Percentiles rank a stretch among this genome's conserved stretches.
phyloP scores from a whole-genome alignment of 1,139 yeast species.

The Lodderomyces metapsilosis region DNA sequence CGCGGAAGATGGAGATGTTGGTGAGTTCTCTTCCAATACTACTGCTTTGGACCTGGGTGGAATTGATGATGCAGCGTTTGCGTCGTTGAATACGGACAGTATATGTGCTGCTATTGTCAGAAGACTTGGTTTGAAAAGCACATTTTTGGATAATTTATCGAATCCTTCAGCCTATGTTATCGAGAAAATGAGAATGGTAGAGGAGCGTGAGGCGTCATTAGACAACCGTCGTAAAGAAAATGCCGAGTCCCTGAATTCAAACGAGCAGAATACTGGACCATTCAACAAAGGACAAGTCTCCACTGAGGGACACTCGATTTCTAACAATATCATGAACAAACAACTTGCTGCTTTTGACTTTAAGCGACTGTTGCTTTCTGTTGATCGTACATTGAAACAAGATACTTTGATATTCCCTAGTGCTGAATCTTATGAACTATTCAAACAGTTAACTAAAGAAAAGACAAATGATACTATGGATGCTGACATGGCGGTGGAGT shows the following conservation, averaged over 20 bases:
- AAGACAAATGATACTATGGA: constrained; percentile 24
- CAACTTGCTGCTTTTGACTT: constrained; percentile 20
- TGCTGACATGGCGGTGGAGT: constrained; percentile 18
- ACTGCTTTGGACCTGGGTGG: neutral
- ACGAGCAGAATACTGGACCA: neutral
- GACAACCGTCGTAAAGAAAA: neutral
- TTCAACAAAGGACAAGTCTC: too few species aligned
- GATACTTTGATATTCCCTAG: constrained; percentile 32
- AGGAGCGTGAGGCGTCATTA: neutral
- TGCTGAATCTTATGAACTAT: constrained; percentile 27
- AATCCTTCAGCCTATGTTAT: neutral
- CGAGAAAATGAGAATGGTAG: neutral
- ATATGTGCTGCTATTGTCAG: constrained; percentile 1
- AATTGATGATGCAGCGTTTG: neutral
- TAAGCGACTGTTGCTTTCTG: constrained; percentile 32
- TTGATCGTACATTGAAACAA: constrained; percentile 34
- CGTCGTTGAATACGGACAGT: neutral
- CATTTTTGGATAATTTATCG: neutral
- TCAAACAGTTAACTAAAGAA: constrained; percentile 28
- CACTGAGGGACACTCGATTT: too few species aligned
- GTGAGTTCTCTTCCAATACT: neutral
- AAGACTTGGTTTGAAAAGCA: neutral
- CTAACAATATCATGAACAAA: constrained; percentile 17
- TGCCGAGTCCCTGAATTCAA: neutral
- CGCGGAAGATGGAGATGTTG: neutral